Evolutionary conservation across 192 early-diverging fungal genomes (phyloP).

Genomic region (Paraglomus brasilianum): DNA sequence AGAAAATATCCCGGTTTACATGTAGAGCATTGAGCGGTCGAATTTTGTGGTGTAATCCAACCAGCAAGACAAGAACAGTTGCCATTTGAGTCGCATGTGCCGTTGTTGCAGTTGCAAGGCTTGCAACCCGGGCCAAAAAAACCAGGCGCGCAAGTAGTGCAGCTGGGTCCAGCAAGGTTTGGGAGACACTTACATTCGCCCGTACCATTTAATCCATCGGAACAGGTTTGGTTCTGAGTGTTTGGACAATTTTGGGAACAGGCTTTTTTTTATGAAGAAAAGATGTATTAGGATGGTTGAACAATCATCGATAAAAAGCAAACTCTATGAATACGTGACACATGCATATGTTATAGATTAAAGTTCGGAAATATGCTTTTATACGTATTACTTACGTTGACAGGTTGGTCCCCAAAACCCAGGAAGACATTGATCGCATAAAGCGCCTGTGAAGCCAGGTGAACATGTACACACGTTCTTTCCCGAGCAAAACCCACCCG

Average conservation of each 20-base stretch:
- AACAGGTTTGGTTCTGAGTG: slow-evolving; percentile 23
- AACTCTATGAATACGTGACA: too few relatives aligned
- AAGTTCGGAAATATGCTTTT: too few relatives aligned
- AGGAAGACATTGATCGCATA: slow-evolving; percentile 16
- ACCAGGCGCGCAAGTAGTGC: slow-evolving; percentile 13
- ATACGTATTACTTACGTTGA: slow-evolving; percentile 3
- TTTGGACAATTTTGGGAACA: too few relatives aligned
- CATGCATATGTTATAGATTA: too few relatives aligned
- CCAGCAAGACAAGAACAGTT: slow-evolving; percentile 21
- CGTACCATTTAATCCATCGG: slow-evolving; percentile 15
- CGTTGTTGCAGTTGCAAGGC: slow-evolving; percentile 14
- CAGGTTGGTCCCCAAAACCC: slow-evolving; percentile 26
- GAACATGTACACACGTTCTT: slow-evolving; percentile 19
- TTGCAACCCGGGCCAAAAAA: slow-evolving; percentile 11
- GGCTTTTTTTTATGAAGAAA: too few relatives aligned
- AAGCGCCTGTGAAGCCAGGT: slow-evolving; percentile 2
- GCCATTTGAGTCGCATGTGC: background rate
- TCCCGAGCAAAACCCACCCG: slow-evolving; percentile 16
- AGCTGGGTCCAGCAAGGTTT: slow-evolving; percentile 3
- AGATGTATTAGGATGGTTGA: too few relatives aligned
- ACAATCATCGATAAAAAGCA: too few relatives aligned
- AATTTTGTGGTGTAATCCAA: background rate
- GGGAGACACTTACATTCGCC: slow-evolving; percentile 22
- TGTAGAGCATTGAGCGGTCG: background rate
- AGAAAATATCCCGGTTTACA: background rate